Base-by-base conservation (phyloP, 177 flowering plant genomes). In the Vitis hybrid region DNA sequence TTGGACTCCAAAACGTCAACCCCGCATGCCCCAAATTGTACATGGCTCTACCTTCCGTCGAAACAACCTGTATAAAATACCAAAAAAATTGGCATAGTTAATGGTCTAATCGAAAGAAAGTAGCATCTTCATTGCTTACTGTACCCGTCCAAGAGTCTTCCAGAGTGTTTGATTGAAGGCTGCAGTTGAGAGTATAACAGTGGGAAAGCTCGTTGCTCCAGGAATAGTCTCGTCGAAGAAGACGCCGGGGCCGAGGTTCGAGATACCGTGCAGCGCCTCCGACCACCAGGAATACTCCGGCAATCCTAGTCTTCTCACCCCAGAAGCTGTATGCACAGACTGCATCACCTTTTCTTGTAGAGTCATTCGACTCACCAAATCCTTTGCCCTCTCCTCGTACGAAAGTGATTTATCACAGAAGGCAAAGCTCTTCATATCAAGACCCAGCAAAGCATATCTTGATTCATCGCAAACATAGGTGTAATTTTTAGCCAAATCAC, bases 231-330 rank as follows among this genome's bases (percentile, higher is more conserved):
- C 52, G 54, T 69, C 68, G 48, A 81, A 81, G 39, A 7, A 59
- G 0, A 74, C 72, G 1, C 74, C 80, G 1, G 65, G 70, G 0
- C 82, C 80, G 4, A 61, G 58, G 15, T 76, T 39, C 9, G 84
- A 71, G 1, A 82, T 71, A 5, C 82, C 84, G 39, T 82, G 84
- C 10, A 82, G 62, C 0, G 79, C 82, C 69, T 82, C 84, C 1
- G 84, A 82, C 84, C 84, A 79, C 84, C 84, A 82, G 7, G 72
- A 60, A 49, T 82, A 82, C 10, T 2, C 1, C 0, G 71, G 78
- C 2, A 79, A 48, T 2, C 80, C 78, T 0, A 82, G 7, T 18
- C 81, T 45, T 0, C 59, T 58, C 0, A 79, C 81, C 1, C 77
- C 75, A 4, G 11, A 0, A 0, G 84, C 79, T 0, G 12, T 26